Evolutionary conservation across 208 protist genomes (phyloP).

Genomic region (Leishmania major): DNA sequence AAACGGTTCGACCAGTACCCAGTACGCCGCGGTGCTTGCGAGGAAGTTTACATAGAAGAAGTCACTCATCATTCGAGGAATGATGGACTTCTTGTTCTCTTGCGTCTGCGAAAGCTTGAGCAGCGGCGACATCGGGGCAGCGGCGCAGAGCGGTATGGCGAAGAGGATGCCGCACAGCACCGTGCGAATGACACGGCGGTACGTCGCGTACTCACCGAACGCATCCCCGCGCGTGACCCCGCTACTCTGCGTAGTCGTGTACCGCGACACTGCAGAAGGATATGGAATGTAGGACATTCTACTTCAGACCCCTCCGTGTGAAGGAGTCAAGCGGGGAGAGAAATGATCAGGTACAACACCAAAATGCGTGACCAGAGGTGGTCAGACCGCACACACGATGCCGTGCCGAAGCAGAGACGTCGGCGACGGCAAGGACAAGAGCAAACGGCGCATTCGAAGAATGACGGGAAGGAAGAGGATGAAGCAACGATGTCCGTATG

Average conservation of each 20-base stretch:
- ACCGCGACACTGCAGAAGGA: neutral
- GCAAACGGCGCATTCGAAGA: neutral
- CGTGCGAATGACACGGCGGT: slow-evolving; percentile 44
- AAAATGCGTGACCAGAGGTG: neutral
- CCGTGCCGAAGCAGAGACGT: neutral
- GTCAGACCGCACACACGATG: neutral
- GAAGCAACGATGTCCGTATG: neutral
- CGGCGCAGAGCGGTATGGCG: slow-evolving; percentile 46
- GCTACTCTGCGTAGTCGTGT: too few relatives aligned
- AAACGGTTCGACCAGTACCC: slow-evolving; percentile 44
- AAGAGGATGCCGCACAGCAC: slow-evolving; percentile 52
- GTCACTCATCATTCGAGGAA: slow-evolving; percentile 76
- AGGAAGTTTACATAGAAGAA: slow-evolving; percentile 77
- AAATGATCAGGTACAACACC: neutral
- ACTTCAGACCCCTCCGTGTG: neutral
- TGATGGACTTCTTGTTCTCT: slow-evolving; percentile 59
- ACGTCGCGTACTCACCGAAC: slow-evolving; percentile 33
- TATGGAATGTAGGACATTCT: slow-evolving; percentile 27
- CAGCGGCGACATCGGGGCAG: slow-evolving; percentile 54
- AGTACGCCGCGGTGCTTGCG: slow-evolving; percentile 45
- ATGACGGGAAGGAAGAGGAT: neutral
- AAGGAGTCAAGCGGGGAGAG: neutral
- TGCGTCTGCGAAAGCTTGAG: slow-evolving; percentile 63
- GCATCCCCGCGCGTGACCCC: slow-evolving; percentile 4
- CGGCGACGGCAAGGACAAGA: neutral